Conservation (phyloP, 805 yeast species). For the Saccharomycopsis sp. region DNA sequence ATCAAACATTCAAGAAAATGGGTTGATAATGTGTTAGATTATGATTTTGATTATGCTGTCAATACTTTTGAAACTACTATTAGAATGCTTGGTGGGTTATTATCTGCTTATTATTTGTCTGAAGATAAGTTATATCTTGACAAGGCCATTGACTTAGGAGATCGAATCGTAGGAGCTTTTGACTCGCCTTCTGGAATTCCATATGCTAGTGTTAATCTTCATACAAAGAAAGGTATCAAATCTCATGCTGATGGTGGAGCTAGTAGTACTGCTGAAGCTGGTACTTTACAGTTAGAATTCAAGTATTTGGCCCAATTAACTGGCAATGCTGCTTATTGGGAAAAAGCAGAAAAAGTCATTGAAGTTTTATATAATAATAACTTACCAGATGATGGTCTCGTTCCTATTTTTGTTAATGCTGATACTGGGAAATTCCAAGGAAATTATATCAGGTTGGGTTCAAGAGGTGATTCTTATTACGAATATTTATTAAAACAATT, state of each 20-base stretch:
- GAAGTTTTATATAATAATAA: constrained; percentile 52
- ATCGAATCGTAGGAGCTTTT: constrained; percentile 60
- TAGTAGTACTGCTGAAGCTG: constrained; percentile 80
- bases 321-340: constrained; percentile 74
- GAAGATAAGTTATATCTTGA: constrained; percentile 61
- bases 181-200: constrained; percentile 62
- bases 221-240: constrained; percentile 46
- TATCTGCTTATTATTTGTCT: constrained; percentile 69
- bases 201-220: constrained; percentile 64
- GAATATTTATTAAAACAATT: constrained; percentile 83
- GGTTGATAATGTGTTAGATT: constrained; percentile 61
- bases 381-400: constrained; percentile 58
- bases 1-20: constrained; percentile 56
- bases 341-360: constrained; percentile 65
- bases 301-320: constrained; percentile 73
- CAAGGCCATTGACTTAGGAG: constrained; percentile 73
- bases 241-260: constrained; percentile 67
- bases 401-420: constrained; percentile 71
- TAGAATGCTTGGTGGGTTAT: constrained; percentile 87
- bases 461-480: constrained; percentile 89
- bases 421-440: constrained; percentile 64
- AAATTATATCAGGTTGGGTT: constrained; percentile 63
- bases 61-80: constrained; percentile 92
- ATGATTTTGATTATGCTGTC: constrained; percentile 63
- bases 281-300: constrained; percentile 80